Conservation (phyloP, 2,329 filamentous ascomycete genomes). For the Botrytis porri region DNA sequence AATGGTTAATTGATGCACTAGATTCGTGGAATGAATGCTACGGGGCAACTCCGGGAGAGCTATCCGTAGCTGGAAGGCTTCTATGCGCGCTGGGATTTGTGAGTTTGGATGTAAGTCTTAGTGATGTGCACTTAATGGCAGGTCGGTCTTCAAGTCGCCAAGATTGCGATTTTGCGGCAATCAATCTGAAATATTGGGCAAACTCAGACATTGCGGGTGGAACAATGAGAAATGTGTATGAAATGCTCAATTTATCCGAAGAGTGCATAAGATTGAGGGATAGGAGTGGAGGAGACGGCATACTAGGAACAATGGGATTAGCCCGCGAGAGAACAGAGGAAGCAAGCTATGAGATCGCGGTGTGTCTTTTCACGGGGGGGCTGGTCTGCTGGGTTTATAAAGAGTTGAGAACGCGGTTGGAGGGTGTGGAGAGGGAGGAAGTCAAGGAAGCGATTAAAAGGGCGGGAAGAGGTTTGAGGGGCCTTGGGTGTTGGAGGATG, state of each 20-base stretch:
- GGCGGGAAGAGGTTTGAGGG: constrained; percentile 29
- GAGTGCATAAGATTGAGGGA: background rate
- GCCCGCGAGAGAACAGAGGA: background rate
- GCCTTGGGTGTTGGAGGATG: constrained; percentile 35
- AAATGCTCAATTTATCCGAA: constrained; percentile 12
- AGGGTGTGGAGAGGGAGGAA: constrained; percentile 18
- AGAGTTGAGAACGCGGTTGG: constrained; percentile 25
- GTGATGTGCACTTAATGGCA: constrained; percentile 35
- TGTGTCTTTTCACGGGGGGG: constrained; percentile 33
- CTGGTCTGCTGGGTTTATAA: constrained; percentile 36
- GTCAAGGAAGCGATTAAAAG: constrained; percentile 28
- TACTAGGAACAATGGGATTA: constrained; percentile 7
- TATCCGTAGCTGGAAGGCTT: constrained; percentile 24
- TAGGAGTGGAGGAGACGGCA: background rate
- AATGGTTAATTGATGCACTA: constrained; percentile 33
- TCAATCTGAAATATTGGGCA: constrained; percentile 35
- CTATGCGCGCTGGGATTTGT: constrained; percentile 33
- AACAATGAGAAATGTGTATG: constrained; percentile 33
- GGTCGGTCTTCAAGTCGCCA: constrained; percentile 30
- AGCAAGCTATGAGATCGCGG: constrained; percentile 29
- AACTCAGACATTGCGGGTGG: constrained; percentile 29
- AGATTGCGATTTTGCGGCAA: constrained; percentile 33
- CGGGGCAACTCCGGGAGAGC: background rate
- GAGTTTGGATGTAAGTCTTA: constrained; percentile 31
- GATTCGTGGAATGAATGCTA: constrained; percentile 35